These are phyloP conservation scores for Juncus inflexus DNA, from an alignment of 176 grass and related monocot genomes.

Conservation along the genomic window DNA sequence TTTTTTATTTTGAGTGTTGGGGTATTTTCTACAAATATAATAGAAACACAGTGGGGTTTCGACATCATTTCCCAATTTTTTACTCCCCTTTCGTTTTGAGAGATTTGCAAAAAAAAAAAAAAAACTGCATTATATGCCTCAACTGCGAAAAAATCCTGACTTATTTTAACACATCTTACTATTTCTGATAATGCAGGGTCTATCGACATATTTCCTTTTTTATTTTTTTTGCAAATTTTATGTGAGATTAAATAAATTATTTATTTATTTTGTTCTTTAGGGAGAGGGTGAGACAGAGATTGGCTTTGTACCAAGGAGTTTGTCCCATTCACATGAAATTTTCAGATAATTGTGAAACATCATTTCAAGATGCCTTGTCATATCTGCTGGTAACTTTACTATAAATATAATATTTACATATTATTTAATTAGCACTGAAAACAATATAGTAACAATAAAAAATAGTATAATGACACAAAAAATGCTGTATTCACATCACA, in stretches of 20 bases:
- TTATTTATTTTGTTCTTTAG: slow-evolving; percentile 43
- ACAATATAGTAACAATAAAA: neutral
- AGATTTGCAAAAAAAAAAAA: slow-evolving; percentile 8
- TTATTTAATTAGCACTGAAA: neutral
- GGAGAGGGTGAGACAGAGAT: slow-evolving; percentile 87
- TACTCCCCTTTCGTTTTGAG: neutral
- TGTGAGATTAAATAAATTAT: neutral
- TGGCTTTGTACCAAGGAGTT: slow-evolving; percentile 93
- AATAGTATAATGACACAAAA: neutral
- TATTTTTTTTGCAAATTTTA: no score
- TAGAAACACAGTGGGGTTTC: no score
- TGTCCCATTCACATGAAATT: slow-evolving; percentile 82
- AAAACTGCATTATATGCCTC: no score
- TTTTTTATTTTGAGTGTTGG: no score
- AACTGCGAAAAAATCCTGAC: no score
- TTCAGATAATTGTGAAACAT: slow-evolving; percentile 74
- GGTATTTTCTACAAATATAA: no score
- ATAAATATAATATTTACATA: slow-evolving; percentile 11
- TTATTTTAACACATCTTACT: no score
- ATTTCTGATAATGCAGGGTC: no score
- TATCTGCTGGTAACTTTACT: slow-evolving; percentile 58
- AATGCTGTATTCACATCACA: no score
- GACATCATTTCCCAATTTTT: no score
- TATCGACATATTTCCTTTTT: no score
- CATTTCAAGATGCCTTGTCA: slow-evolving; percentile 75